Evolutionary conservation across 169 alveolate genomes (phyloP).

Genomic region (Cryptosporidium ryanae): DNA sequence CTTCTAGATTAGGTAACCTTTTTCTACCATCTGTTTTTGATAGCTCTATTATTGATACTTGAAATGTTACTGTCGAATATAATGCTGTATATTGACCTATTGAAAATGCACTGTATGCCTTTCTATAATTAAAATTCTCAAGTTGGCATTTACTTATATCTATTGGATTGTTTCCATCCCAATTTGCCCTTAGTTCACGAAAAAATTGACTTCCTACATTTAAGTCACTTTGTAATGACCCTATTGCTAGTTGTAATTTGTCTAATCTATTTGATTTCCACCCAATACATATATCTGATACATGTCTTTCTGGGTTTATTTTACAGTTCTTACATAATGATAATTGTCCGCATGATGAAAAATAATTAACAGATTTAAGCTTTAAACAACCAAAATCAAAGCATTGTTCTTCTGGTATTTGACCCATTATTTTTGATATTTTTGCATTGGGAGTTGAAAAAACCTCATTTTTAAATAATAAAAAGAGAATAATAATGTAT

Average conservation of each 20-base stretch:
- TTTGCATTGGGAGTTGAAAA: slow-evolving; percentile 15
- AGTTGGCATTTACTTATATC: slow-evolving; percentile 38
- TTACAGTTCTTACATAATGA: slow-evolving; percentile 22
- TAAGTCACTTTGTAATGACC: slow-evolving; percentile 6
- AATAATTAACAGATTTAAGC: slow-evolving; percentile 4
- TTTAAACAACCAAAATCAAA: slow-evolving; percentile 17
- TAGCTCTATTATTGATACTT: neutral
- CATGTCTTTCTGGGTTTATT: slow-evolving; percentile 5
- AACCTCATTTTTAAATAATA: no score
- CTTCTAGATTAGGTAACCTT: slow-evolving; percentile 28
- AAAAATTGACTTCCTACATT: slow-evolving; percentile 20
- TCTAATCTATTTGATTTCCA: slow-evolving; percentile 26
- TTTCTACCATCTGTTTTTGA: neutral
- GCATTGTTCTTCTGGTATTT: slow-evolving; percentile 55
- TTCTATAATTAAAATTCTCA: slow-evolving; percentile 46
- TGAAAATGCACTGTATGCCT: slow-evolving; percentile 50
- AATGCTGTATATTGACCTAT: slow-evolving; percentile 29
- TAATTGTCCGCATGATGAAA: slow-evolving; percentile 41
- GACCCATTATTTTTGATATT: slow-evolving; percentile 4
- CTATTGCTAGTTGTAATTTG: slow-evolving; percentile 7
- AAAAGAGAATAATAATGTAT: no score
- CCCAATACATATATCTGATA: slow-evolving; percentile 5
- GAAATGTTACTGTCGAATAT: slow-evolving; percentile 42
- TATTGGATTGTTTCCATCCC: slow-evolving; percentile 33
- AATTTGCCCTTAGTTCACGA: slow-evolving; percentile 22